A percentile compares a stretch with the other conserved stretches of the same genome.
phyloP scores from a whole-genome alignment of 208 protist genomes.

The Balamuthia mandrillaris region DNA sequence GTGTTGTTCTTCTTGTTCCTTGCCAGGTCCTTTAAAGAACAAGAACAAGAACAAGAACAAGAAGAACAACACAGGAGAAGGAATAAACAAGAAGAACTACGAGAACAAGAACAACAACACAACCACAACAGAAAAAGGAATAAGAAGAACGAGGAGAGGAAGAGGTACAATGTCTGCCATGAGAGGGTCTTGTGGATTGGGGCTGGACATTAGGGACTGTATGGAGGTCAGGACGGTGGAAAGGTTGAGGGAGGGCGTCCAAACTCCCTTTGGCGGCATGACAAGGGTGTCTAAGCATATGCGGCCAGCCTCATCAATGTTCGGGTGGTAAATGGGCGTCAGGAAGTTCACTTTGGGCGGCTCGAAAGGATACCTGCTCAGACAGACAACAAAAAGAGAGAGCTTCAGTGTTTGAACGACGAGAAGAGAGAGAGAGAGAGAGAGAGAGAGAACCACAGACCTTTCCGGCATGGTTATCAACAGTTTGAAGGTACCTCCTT shows the following conservation, averaged over 20 bases:
- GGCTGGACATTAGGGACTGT: conserved; percentile 56
- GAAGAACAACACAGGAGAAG: neutral
- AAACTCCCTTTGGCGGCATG: conserved; percentile 61
- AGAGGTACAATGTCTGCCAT: conserved; percentile 64
- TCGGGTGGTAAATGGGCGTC: conserved; percentile 82
- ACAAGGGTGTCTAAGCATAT: conserved; percentile 80
- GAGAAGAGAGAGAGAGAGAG: neutral
- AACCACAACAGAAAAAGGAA: neutral
- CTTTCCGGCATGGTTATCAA: neutral
- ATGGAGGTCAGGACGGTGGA: conserved; percentile 57
- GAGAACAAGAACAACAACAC: neutral
- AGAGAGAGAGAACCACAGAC: neutral
- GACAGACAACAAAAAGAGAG: neutral
- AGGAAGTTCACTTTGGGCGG: conserved; percentile 74
- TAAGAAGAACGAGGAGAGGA: neutral
- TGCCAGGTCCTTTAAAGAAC: too few relatives aligned
- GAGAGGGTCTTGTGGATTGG: conserved; percentile 65
- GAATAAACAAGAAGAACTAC: neutral
- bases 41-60: too few relatives aligned
- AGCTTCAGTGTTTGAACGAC: too few relatives aligned
- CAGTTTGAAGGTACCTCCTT: conserved; percentile 3
- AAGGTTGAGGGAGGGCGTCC: conserved; percentile 60
- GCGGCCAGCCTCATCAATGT: conserved; percentile 76
- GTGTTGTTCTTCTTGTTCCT: too few relatives aligned
- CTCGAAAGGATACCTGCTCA: conserved; percentile 72